phyloP scores from a whole-genome alignment of 2,329 filamentous ascomycete species.

The Xylariaceae sp. region DNA sequence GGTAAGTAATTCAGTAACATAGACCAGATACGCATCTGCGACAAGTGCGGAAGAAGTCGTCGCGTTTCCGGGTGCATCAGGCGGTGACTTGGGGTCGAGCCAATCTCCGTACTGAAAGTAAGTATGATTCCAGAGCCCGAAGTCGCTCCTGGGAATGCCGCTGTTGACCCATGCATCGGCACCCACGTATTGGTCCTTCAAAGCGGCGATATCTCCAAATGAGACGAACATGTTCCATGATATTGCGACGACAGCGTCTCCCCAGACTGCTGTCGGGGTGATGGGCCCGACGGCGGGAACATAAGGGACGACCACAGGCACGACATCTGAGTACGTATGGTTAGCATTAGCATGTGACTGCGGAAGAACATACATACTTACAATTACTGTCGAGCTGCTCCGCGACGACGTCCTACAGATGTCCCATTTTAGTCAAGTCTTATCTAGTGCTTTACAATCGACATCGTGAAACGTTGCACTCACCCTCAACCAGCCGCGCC shows the following conservation, averaged over 20 bases:
- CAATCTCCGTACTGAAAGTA: conserved; percentile 43
- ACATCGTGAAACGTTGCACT: background rate
- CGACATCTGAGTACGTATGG: conserved; percentile 20
- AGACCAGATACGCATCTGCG: conserved; percentile 45
- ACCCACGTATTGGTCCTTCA: conserved; percentile 37
- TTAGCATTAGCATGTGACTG: too few relatives aligned
- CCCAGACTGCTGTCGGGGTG: conserved; percentile 37
- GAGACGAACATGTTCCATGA: conserved; percentile 40
- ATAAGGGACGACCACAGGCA: conserved; percentile 29
- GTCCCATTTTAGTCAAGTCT: too few relatives aligned
- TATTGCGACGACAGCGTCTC: conserved; percentile 38
- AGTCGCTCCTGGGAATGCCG: conserved; percentile 31
- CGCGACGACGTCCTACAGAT: conserved; percentile 36
- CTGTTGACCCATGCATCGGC: conserved; percentile 39
- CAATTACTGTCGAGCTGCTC: conserved; percentile 27
- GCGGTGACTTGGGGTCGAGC: conserved; percentile 45
- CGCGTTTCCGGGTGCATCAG: conserved; percentile 35
- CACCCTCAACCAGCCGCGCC: conserved; percentile 44
- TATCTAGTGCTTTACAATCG: too few relatives aligned
- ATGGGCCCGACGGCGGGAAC: conserved; percentile 21
- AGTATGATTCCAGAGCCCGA: conserved; percentile 38
- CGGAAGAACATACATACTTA: conserved; percentile 16
- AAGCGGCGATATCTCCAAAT: conserved; percentile 35
- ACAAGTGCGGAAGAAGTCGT: conserved; percentile 40
- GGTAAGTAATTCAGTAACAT: conserved; percentile 37